Evolutionary conservation across 306 rosid genomes (phyloP).

Genomic region (Senna siamea): DNA sequence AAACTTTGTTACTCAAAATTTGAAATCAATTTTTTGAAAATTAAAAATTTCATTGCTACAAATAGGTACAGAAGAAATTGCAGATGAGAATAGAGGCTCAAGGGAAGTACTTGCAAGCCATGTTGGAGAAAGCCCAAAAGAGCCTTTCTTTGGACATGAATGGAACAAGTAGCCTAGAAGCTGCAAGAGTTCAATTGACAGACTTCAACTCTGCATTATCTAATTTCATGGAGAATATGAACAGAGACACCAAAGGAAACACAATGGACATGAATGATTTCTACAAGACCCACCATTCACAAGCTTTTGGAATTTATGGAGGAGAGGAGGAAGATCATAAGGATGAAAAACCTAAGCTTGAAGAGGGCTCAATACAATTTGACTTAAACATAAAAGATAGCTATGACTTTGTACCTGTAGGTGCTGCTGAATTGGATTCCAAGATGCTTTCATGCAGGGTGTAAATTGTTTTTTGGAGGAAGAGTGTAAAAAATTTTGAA

Average conservation of each 20-base stretch:
- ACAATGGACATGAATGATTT: slow-evolving; percentile 41
- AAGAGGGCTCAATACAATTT: slow-evolving; percentile 52
- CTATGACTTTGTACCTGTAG: slow-evolving; percentile 58
- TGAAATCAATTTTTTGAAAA: background rate
- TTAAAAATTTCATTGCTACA: background rate
- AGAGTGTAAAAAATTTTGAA: too few species aligned
- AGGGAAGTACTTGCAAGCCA: slow-evolving; percentile 81
- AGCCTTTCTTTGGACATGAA: slow-evolving; percentile 60
- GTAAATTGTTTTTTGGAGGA: slow-evolving; percentile 14
- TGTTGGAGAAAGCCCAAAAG: slow-evolving; percentile 81
- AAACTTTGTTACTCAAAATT: background rate
- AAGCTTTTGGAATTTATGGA: slow-evolving; percentile 33
- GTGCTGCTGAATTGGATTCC: slow-evolving; percentile 63
- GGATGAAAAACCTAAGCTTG: slow-evolving; percentile 53
- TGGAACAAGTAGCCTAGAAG: slow-evolving; percentile 54
- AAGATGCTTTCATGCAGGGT: slow-evolving; percentile 58
- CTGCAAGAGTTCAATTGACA: slow-evolving; percentile 61
- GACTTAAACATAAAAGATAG: slow-evolving; percentile 77
- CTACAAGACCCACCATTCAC: slow-evolving; percentile 19
- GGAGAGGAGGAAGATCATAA: slow-evolving; percentile 46
- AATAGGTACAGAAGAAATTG: slow-evolving; percentile 77
- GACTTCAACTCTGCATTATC: slow-evolving; percentile 75
- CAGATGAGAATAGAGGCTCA: slow-evolving; percentile 90
- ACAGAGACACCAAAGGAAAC: slow-evolving; percentile 58
- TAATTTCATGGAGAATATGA: slow-evolving; percentile 70